These are phyloP conservation scores for Hymenoscyphus albidus DNA, from an alignment of 2,329 filamentous ascomycete genomes.

Conservation along the genomic window DNA sequence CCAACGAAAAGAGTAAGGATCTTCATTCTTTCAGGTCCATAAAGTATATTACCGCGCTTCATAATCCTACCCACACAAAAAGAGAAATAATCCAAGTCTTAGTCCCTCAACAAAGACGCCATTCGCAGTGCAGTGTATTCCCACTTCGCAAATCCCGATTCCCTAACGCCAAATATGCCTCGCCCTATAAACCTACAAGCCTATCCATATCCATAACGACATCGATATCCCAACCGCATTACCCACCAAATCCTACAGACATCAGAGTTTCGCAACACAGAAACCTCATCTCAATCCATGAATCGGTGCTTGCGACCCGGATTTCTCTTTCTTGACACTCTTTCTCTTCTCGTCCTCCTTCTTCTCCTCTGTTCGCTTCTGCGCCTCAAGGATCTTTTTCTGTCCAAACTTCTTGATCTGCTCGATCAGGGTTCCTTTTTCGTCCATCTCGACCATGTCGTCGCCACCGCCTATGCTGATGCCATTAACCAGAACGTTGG, in stretches of 20 bases:
- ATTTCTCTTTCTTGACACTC: neutral
- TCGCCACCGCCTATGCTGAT: conserved; percentile 88
- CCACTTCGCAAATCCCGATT: neutral
- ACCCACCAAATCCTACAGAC: neutral
- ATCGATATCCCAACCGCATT: no score
- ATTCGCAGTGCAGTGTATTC: neutral
- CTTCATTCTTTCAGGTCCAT: neutral
- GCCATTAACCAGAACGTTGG: conserved; percentile 85
- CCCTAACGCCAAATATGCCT: conserved; percentile 10
- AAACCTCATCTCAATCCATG: conserved; percentile 6
- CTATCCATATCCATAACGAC: neutral
- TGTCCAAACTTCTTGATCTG: conserved; percentile 73
- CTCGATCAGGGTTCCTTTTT: conserved; percentile 60
- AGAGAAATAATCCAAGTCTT: neutral
- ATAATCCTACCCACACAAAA: neutral
- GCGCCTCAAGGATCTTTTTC: conserved; percentile 45
- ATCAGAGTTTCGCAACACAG: neutral
- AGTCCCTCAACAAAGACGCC: neutral
- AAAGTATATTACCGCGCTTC: neutral
- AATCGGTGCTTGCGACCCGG: neutral
- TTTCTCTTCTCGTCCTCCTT: conserved; percentile 4
- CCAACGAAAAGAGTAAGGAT: neutral
- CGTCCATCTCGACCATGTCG: conserved; percentile 71
- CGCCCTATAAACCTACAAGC: neutral
- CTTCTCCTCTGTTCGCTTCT: conserved; percentile 12